Conservation (phyloP, 176 grass and related monocot species). For the Melocanna baccifera region DNA sequence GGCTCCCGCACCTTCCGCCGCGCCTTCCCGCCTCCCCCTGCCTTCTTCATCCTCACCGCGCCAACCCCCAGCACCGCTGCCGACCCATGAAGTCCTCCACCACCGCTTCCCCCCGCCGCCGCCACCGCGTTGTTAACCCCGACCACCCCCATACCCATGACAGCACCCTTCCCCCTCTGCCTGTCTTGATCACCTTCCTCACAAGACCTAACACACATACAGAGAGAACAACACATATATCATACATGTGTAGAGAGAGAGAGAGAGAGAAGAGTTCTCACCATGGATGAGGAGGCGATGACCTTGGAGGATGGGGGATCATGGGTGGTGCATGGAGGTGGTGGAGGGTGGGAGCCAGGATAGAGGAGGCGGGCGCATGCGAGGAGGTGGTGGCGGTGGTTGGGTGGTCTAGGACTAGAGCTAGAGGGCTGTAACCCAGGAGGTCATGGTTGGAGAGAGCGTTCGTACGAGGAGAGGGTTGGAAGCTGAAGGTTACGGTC, state of each 20-base stretch:
- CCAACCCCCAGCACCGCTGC: conserved; percentile 27
- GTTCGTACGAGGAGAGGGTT: conserved; percentile 1
- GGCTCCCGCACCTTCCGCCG: conserved; percentile 91
- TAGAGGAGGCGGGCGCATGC: conserved; percentile 14
- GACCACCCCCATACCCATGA: neutral
- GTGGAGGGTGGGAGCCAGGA: conserved; percentile 21
- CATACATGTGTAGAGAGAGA: neutral
- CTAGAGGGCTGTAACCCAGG: conserved; percentile 42
- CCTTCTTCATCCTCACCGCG: conserved; percentile 67
- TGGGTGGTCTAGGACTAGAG: conserved; percentile 38
- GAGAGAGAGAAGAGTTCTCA: neutral
- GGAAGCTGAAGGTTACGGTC: conserved; percentile 37
- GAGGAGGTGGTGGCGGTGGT: conserved; percentile 24
- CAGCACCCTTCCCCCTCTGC: conserved; percentile 23
- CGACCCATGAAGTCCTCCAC: neutral
- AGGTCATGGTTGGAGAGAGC: conserved; percentile 32
- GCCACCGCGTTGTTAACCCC: neutral
- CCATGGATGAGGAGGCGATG: conserved; percentile 43
- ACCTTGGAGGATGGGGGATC: conserved; percentile 21
- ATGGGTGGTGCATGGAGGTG: conserved; percentile 2
- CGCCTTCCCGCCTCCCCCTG: conserved; percentile 29
- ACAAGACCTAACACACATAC: conserved; percentile 10
- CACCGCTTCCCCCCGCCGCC: neutral
- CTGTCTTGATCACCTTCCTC: conserved; percentile 25
- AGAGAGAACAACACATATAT: neutral